Conservation (phyloP, 1,284 basidiomycete genomes). For the Agaricales sp. region DNA sequence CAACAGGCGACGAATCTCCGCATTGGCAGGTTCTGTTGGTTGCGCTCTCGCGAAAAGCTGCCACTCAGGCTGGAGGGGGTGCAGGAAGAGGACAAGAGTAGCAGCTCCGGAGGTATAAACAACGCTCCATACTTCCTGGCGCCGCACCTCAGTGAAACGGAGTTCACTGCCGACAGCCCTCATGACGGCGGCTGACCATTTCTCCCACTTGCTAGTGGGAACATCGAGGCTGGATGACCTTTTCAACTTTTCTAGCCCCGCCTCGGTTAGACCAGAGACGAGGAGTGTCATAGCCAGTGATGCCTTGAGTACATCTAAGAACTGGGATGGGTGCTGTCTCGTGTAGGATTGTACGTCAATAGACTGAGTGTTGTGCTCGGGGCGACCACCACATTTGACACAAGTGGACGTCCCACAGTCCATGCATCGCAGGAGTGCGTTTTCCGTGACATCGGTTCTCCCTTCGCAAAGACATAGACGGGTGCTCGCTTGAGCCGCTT, state of each 20-base stretch:
- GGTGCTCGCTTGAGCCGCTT: slow-evolving; percentile 58
- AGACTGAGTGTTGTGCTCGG: slow-evolving; percentile 67
- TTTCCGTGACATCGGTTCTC: slow-evolving; percentile 63
- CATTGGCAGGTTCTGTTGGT: slow-evolving; percentile 64
- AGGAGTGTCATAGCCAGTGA: slow-evolving; percentile 81
- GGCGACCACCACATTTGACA: slow-evolving; percentile 80
- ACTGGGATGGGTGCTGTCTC: slow-evolving; percentile 60
- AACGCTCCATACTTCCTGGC: slow-evolving; percentile 83
- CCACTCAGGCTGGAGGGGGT: slow-evolving; percentile 80
- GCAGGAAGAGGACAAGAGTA: slow-evolving; percentile 67
- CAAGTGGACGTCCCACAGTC: slow-evolving; percentile 80
- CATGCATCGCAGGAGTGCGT: slow-evolving; percentile 60
- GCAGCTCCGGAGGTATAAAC: slow-evolving; percentile 70
- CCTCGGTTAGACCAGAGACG: slow-evolving; percentile 41
- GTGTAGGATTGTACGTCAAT: slow-evolving; percentile 39
- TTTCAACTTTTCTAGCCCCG: slow-evolving; percentile 45
- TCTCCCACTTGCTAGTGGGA: slow-evolving; percentile 43
- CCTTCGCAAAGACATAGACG: slow-evolving; percentile 89
- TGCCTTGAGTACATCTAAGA: slow-evolving; percentile 69
- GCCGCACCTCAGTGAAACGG: slow-evolving; percentile 78
- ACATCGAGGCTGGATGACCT: slow-evolving; percentile 28
- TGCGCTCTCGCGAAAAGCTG: slow-evolving; percentile 68
- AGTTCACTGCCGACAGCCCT: slow-evolving; percentile 56
- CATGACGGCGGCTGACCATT: slow-evolving; percentile 64
- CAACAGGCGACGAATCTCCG: slow-evolving; percentile 68